Evolutionary conservation across 2,329 filamentous ascomycete genomes (phyloP).

Genomic region (Phoma sp.): DNA sequence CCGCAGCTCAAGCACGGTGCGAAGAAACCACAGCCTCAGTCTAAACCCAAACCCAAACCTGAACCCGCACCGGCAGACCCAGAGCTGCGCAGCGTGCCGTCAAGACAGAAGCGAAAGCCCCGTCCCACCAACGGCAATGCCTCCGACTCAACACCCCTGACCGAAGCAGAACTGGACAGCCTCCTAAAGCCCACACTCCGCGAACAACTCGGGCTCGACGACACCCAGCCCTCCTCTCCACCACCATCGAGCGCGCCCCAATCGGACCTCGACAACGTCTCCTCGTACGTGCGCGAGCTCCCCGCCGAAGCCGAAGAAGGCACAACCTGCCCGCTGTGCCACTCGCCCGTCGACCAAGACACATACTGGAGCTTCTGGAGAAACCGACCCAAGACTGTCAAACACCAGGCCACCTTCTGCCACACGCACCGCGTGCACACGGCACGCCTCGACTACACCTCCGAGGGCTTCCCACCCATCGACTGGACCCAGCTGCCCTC

Average conservation of each 20-base stretch:
- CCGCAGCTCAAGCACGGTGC: too few relatives aligned
- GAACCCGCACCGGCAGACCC: neutral
- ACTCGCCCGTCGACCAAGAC: slow-evolving; percentile 61
- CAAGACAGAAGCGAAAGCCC: neutral
- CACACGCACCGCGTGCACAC: slow-evolving; percentile 40
- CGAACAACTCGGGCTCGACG: slow-evolving; percentile 20
- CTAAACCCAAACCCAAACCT: too few relatives aligned
- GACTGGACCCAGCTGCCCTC: slow-evolving; percentile 65
- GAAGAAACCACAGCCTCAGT: too few relatives aligned
- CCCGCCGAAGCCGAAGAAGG: slow-evolving; percentile 25
- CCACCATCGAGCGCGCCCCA: slow-evolving; percentile 25
- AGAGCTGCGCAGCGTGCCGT: slow-evolving; percentile 1
- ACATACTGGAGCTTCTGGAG: slow-evolving; percentile 57
- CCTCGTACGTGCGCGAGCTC: slow-evolving; percentile 25
- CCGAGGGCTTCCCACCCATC: slow-evolving; percentile 47
- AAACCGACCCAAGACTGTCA: slow-evolving; percentile 47
- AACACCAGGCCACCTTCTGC: slow-evolving; percentile 57
- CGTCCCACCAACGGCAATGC: neutral
- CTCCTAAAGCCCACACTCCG: slow-evolving; percentile 15
- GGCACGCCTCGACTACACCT: slow-evolving; percentile 52
- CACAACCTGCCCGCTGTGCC: slow-evolving; percentile 69
- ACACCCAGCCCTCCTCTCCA: slow-evolving; percentile 21
- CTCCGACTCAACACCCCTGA: neutral
- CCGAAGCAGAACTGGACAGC: neutral
- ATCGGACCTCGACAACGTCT: slow-evolving; percentile 22